phyloP scores from a whole-genome alignment of 2,329 filamentous ascomycete species.

The Lanzia echinophila region DNA sequence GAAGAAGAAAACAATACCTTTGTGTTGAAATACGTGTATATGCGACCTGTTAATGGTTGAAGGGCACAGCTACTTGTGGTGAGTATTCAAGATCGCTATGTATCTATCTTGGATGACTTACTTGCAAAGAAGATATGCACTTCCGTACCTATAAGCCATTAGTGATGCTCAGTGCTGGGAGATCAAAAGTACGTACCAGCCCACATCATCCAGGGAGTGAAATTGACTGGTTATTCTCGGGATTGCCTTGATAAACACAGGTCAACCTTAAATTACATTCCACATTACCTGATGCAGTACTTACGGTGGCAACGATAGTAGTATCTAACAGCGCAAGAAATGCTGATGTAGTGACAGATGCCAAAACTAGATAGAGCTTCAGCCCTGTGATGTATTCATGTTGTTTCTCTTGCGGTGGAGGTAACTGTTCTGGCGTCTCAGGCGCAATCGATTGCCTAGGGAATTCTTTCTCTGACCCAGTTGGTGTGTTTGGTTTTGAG shows the following conservation, averaged over 20 bases:
- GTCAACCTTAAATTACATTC: not conserved
- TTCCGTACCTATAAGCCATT: not conserved
- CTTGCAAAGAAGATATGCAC: slow-evolving; percentile 9
- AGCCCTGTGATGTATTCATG: slow-evolving; percentile 14
- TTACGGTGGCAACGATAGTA: slow-evolving; percentile 46
- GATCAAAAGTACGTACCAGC: slow-evolving; percentile 8
- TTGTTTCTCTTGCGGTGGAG: not conserved
- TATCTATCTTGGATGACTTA: no score
- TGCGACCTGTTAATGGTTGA: slow-evolving; percentile 10
- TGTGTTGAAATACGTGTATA: not conserved
- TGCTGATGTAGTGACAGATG: slow-evolving; percentile 35
- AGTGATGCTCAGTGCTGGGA: not conserved
- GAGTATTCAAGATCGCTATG: no score
- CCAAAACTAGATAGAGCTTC: slow-evolving; percentile 24
- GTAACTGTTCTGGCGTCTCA: not conserved
- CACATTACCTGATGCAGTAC: no score
- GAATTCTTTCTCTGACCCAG: not conserved
- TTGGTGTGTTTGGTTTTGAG: not conserved
- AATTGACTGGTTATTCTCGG: not conserved
- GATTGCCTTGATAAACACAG: not conserved
- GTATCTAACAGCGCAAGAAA: slow-evolving; percentile 46
- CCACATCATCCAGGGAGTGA: slow-evolving; percentile 5
- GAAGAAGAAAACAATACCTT: not conserved
- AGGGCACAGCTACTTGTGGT: not conserved
- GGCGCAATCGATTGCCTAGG: not conserved